Evolutionary conservation across 495 filamentous ascomycete genomes (phyloP), one percentile per base, ranked within the genome.

Genomic region (Aspergillus diversus): DNA sequence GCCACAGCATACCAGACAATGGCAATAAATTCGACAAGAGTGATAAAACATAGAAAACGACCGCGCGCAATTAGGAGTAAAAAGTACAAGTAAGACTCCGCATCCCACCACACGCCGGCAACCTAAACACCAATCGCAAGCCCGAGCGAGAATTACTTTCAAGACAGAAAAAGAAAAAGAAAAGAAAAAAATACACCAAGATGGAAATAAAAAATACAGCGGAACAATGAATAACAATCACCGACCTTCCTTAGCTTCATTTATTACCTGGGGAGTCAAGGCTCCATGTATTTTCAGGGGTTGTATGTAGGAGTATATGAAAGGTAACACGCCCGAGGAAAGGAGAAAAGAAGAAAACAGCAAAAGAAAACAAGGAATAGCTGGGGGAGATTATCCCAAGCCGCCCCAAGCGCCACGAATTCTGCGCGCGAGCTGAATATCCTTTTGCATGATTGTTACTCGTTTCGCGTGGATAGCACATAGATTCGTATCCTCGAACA

Each of bases 361-460:
- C 56, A 27, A 58, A 56, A 54, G 33, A 50, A 27, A 34, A 43
- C 42, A 60, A 66, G 17, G n/a, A 17, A 55, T 12, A 17, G 32
- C 34, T 31, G 7, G 5, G 16, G 5, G 11, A 17, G 34, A 55
- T 74, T 71, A 87, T 13, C 87, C 87, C 50, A 88, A 66, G 5
- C 87, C 87, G 32, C 82, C 86, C 87, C 87, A 89, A 32, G 81
- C 84, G 1, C 87, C 87, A 33, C 93, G 83, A 80, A 96, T 96
- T 68, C 93, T 80, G 66, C 93, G 82, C 39, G 93, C 93, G 53
- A 97, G 81, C 72, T 96, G 93, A 49, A 97, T 93, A 75, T 97
- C 93, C 75, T 95, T 96, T 72, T 97, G 92, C 93, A 97, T 97
- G 66, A 98, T 96, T 2, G 94, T 98, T 7, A 98, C 93, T 33